Evolutionary conservation across 345 rosid species (phyloP).

Genomic region (Kandelia obovata): DNA sequence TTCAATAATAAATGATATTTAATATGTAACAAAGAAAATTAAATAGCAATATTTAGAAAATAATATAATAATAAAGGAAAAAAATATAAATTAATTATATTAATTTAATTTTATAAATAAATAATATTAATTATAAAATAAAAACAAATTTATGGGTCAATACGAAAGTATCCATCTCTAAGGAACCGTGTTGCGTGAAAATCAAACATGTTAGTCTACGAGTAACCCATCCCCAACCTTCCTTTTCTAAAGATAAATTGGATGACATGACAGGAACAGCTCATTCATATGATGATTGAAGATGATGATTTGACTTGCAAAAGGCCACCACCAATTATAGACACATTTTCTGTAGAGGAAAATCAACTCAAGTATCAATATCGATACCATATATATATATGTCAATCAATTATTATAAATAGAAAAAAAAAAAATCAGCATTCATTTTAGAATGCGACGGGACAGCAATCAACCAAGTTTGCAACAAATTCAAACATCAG

Average conservation of each 20-base stretch:
- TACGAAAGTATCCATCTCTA: neutral
- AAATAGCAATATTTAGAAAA: too few species aligned
- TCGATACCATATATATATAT: neutral
- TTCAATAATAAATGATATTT: too few species aligned
- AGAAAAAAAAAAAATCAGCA: neutral
- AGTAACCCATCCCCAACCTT: neutral
- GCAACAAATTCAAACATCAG: neutral
- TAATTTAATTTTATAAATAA: too few species aligned
- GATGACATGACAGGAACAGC: slow-evolving; percentile 64
- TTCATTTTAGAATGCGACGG: neutral
- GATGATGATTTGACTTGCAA: slow-evolving; percentile 53
- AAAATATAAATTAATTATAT: too few species aligned
- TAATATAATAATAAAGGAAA: too few species aligned
- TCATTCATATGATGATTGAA: slow-evolving; percentile 49
- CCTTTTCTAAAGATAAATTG: slow-evolving; percentile 6
- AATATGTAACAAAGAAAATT: too few species aligned
- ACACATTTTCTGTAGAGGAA: slow-evolving; percentile 22
- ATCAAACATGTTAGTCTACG: slow-evolving; percentile 9
- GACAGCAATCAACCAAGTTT: neutral
- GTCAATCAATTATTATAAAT: neutral
- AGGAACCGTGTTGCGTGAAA: slow-evolving; percentile 1
- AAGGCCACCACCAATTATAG: slow-evolving; percentile 41
- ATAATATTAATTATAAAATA: too few species aligned
- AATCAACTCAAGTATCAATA: neutral
- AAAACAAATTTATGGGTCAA: too few species aligned